Base-by-base conservation (phyloP, 352 stramenopile species). In the Elongisporangium anandrum region DNA sequence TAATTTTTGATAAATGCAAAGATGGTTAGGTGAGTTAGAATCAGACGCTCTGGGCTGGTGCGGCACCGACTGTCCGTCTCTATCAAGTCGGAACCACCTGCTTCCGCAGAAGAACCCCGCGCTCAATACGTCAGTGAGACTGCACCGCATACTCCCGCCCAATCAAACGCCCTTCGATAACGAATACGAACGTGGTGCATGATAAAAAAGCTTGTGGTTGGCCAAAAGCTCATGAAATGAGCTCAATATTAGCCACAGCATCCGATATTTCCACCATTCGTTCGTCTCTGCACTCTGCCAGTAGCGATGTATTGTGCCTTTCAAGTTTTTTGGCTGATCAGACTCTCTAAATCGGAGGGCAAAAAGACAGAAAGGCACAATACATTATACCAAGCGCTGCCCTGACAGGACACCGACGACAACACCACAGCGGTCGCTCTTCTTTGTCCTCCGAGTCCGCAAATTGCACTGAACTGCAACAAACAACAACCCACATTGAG, bases 1-100 rank as follows among this genome's bases (percentile, higher is more conserved):
- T 59, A 61, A 60, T 20, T 52, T 53, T 48, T 24, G 41, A 53
- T 34, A 45, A 29, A 34, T 15, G 13, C 0, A 2, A 45, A 45
- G 6, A 4, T 4, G 34, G 34, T 45, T 45, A 45, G 34, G 34
- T 45, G 10, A 45, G 34, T 7, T 45, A 17, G 34, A 45, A 45
- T 45, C 34, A 45, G 34, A 45, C 10, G 17, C 4, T 56, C 8
- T 56, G 22, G 23, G 52, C 52, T 57, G 52, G 45, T 49, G 23
- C 45, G 39, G 52, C 4, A 55, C n/a, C n/a, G 50, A 55, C 34
- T 17, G 34, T 45, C 34, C 34, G 34, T 45, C 34, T 45, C 34
- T 45, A 45, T 45, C 34, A 17, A 45, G 34, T 45, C 34, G 34
- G 34, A 45, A 45, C 34, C 34, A 45, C 34, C 34, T 45, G 34